Percentiles rank a stretch among this genome's conserved stretches.
Evolutionary conservation across 202 grass and related monocot species (phyloP).

Genomic region (Cymbopogon flexuosus): DNA sequence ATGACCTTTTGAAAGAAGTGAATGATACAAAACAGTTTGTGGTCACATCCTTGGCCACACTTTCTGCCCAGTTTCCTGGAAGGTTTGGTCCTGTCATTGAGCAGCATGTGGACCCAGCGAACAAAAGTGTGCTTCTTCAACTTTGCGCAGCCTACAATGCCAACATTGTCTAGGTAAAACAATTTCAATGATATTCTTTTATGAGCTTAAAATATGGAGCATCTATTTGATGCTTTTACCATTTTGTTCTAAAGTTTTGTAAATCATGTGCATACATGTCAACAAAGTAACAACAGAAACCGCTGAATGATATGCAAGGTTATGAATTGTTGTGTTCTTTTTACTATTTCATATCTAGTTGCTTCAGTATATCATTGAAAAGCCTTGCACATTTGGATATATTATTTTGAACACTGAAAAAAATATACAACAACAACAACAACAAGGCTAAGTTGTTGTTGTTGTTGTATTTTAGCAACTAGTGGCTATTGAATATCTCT

Average conservation of each 20-base stretch:
- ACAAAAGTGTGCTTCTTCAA: constrained; percentile 74
- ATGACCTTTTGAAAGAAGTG: constrained; percentile 88
- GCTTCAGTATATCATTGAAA: not conserved
- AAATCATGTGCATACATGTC: no score
- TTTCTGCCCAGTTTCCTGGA: constrained; percentile 68
- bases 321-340: constrained; percentile 4
- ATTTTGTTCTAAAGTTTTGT: no score
- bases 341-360: not conserved
- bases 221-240: no score
- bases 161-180: constrained; percentile 80
- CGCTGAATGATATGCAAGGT: not conserved
- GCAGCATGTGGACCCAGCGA: constrained; percentile 64
- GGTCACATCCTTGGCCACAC: constrained; percentile 63
- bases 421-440: no score
- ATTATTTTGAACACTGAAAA: not conserved
- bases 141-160: constrained; percentile 73
- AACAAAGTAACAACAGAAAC: not conserved
- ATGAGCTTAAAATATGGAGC: not conserved
- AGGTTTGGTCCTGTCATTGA: constrained; percentile 75
- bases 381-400: not conserved
- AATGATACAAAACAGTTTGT: constrained; percentile 79
- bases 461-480: no score
- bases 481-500: not conserved
- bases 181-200: not conserved
- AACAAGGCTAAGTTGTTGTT: no score